These are phyloP conservation scores for Musa acuminata DNA, from an alignment of 176 grass and related monocot genomes.

Conservation along the genomic window DNA sequence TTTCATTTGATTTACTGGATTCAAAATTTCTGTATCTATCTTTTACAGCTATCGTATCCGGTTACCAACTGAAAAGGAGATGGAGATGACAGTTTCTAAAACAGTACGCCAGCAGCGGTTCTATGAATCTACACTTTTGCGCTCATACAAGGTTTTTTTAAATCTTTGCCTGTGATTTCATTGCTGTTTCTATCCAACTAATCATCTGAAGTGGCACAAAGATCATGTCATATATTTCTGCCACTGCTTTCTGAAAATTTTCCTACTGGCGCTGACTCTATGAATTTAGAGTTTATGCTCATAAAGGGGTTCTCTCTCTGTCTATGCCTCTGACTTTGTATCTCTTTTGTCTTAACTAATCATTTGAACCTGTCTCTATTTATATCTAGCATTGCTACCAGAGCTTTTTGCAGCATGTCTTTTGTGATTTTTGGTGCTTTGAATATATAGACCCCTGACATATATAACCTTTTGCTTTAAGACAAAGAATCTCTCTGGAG, in stretches of 20 bases:
- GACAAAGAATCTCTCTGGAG: too few relatives aligned
- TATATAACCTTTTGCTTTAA: too few relatives aligned
- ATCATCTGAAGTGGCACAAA: background rate
- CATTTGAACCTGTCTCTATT: background rate
- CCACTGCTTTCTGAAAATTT: conserved; percentile 4
- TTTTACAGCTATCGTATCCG: conserved; percentile 76
- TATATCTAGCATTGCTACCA: too few relatives aligned
- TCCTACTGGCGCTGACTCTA: too few relatives aligned
- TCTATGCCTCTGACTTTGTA: background rate
- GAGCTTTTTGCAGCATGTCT: too few relatives aligned
- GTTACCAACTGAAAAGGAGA: conserved; percentile 85
- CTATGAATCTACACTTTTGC: conserved; percentile 81
- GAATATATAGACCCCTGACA: too few relatives aligned
- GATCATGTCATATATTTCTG: background rate
- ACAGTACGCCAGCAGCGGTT: conserved; percentile 63
- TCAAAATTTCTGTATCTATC: conserved; percentile 19
- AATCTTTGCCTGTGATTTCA: background rate
- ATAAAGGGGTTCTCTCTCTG: background rate
- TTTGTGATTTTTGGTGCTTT: too few relatives aligned
- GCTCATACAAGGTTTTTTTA: conserved; percentile 75
- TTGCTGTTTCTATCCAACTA: too few relatives aligned
- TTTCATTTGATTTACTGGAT: conserved; percentile 5
- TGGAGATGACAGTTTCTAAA: conserved; percentile 75
- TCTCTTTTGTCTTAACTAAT: background rate
- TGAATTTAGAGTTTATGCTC: background rate